Evolutionary conservation across 1,139 yeast genomes (phyloP), one percentile per base, ranked within the genome.

Genomic region (Zygoascus meyerae): DNA sequence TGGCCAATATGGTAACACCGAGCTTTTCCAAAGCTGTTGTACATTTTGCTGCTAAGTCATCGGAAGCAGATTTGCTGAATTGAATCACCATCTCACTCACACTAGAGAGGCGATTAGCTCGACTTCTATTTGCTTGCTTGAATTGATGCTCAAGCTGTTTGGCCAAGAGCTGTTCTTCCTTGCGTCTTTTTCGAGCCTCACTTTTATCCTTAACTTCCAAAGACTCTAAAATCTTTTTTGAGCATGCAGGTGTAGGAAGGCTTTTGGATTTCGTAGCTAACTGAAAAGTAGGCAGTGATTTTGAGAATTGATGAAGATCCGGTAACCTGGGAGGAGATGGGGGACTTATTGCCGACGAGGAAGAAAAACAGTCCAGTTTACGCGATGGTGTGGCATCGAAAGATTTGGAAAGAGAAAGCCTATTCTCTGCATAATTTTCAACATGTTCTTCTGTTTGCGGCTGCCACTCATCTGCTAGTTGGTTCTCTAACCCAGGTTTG

Each of bases 11-110:
- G 3, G 10, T 31, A 10, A 15, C 34, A 9, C 36, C 51, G 3
- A 43, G 33, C 11, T 29, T 48, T 8, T 18, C 40, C 9, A 48
- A 21, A 5, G 7, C 26, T 21, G 26, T 5, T 21, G 7, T 30
- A n/a, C 14, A 18, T 6, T 42, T 45, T n/a, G 39, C 32, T 3
- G 48, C n/a, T 16, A 34, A 12, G 9, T 21, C 29, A 8, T 55
- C 56, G 5, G 42, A 28, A 12, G 31, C 35, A 3, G 43, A 30
- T 8, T 34, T 49, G 10, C 39, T 38, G 16, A 53, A 17, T 2
- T 34, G 52, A 10, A 55, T 38, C 31, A 55, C 52, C 44, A 57
- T 46, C 38, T 57, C 60, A 16, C 46, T 52, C 21, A 37, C 50
- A 11, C 45, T 46, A 15, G 34, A 45, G 9, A 37, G 9, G 8